Evolutionary conservation across 129 eudicot genomes (phyloP).

Genomic region (Flaveria sonorensis): DNA sequence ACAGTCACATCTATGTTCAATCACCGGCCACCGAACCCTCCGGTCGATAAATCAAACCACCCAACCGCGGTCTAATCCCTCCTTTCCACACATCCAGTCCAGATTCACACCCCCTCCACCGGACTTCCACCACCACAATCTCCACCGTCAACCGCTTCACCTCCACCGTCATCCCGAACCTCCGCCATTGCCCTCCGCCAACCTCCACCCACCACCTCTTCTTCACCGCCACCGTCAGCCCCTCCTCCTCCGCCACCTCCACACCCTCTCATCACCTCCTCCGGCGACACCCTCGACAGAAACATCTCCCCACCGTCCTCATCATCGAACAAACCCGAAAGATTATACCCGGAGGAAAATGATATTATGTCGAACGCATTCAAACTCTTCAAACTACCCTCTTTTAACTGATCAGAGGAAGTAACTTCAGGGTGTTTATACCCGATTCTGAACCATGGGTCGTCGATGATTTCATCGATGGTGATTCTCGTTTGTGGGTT

Average conservation of each 20-base stretch:
- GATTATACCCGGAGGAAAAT: constrained; percentile 53
- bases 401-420: constrained; percentile 29
- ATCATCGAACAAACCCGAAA: constrained; percentile 55
- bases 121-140: constrained; percentile 58
- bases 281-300: constrained; percentile 49
- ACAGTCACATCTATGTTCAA: background rate
- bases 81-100: constrained; percentile 54
- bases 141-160: constrained; percentile 63
- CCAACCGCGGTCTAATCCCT: constrained; percentile 47
- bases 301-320: constrained; percentile 47
- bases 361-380: constrained; percentile 74
- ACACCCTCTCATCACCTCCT: constrained; percentile 46
- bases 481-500: constrained; percentile 60
- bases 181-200: constrained; percentile 66
- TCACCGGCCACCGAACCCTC: constrained; percentile 34
- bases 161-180: constrained; percentile 40
- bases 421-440: constrained; percentile 26
- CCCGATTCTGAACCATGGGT: constrained; percentile 63
- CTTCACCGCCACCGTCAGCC: constrained; percentile 44
- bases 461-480: constrained; percentile 43
- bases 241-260: constrained; percentile 42
- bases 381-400: constrained; percentile 28
- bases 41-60: constrained; percentile 43
- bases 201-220: constrained; percentile 43
- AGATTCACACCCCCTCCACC: constrained; percentile 39